Base-by-base conservation (phyloP, 2,329 filamentous ascomycete species). In the Clonostachys byssicola region DNA sequence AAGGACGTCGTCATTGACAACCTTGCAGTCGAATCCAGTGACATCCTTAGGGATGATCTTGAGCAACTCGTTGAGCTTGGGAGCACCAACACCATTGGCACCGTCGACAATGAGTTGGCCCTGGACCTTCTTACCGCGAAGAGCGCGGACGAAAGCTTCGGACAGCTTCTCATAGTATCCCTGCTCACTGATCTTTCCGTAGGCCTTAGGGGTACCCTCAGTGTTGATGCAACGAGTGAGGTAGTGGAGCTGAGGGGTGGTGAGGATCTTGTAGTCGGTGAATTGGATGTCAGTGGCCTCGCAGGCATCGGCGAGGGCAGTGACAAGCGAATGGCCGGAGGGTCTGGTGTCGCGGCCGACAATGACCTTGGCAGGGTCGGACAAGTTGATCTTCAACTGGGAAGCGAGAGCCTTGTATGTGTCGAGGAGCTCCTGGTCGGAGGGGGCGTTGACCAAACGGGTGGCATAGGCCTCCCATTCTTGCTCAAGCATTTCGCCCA, bases 181-280 rank as follows among this genome's bases (percentile, higher is more conserved):
- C 49, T 83, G 76, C 73, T 97, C 92, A 52, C 88, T 95, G 46
- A 90, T 81, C 62, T 90, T 84, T 48, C 94, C 94, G 63, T 97
- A 99, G 16, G 90, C 81, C 56, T 91, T 85, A 47, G 88, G 85
- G 3, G 89, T 95, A 51, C 88, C 89, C 59, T 94, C 81, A 1
- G 92, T 97, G 72, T 99, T 99, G 70, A 91, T 81, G 67, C 92
- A 95, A 54, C 94, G 89, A 34, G 92, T 92, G 54, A 97, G 78
- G 70, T 99, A 99, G 74, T 99, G 94, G 49, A 99, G 80, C 72
- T 97, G 94, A n/a, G 94, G 94, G 5, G 94, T 99, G 12, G 94
- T 97, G 60, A 96, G 77, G 63, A 92, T 85, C 69, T 92, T 94
- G 73, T 85, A 92, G 74, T 97, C 92, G 61, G 83, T 83, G 62